A percentile compares a stretch with the other conserved stretches of the same genome.
Evolutionary conservation across 306 rosid species (phyloP).

Genomic region (Begonia fuchsioides): DNA sequence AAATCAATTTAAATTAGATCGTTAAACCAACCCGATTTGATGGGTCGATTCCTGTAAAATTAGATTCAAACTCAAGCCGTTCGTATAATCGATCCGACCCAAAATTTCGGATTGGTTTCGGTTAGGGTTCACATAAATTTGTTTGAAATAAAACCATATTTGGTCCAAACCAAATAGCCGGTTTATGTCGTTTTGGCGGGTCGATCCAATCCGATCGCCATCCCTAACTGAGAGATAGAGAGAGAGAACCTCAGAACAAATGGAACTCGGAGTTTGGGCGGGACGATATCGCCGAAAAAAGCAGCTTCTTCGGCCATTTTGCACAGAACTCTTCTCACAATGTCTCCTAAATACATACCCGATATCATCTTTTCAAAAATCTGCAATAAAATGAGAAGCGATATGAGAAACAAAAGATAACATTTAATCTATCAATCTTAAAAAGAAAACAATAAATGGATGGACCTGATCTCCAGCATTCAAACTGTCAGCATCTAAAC

Average conservation of each 20-base stretch:
- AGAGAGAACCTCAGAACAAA: slow-evolving; percentile 58
- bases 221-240: neutral
- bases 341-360: slow-evolving; percentile 98
- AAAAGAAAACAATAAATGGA: neutral
- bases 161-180: no score
- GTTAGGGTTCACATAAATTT: no score
- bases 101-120: no score
- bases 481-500: slow-evolving; percentile 59
- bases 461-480: slow-evolving; percentile 96
- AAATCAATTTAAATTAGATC: no score
- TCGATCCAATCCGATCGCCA: no score
- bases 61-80: no score
- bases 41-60: no score
- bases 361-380: slow-evolving; percentile 81
- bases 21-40: no score
- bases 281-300: slow-evolving; percentile 70
- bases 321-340: slow-evolving; percentile 58
- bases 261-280: slow-evolving; percentile 57
- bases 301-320: slow-evolving; percentile 81
- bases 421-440: no score
- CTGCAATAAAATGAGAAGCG: slow-evolving; percentile 25
- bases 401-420: neutral
- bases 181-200: no score
- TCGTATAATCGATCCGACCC: no score
- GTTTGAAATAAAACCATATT: no score